These are phyloP conservation scores for Aspergillus pseudotamarii DNA, from an alignment of 2,329 filamentous ascomycete species.

Conservation along the genomic window DNA sequence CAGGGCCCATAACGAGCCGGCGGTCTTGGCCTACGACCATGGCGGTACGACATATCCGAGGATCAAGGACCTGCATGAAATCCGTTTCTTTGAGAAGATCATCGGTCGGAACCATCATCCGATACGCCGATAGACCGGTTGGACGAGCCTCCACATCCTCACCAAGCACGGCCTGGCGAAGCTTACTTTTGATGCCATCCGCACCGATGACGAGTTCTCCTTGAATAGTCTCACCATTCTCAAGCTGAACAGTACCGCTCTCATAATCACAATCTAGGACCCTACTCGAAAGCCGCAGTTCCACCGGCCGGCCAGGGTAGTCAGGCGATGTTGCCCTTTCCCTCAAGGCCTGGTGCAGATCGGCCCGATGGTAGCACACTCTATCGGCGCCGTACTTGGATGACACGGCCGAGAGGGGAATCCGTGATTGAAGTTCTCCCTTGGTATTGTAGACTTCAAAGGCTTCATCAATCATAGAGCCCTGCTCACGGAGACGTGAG, in stretches of 20 bases:
- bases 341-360: conserved; percentile 27
- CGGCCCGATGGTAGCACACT: conserved; percentile 27
- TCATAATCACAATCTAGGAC: conserved; percentile 11
- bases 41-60: conserved; percentile 43
- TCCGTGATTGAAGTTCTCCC: conserved; percentile 20
- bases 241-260: conserved; percentile 7
- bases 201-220: conserved; percentile 34
- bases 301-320: conserved; percentile 1
- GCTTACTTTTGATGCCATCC: conserved; percentile 29
- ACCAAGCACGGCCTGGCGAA: conserved; percentile 3
- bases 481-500: not conserved
- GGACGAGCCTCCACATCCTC: conserved; percentile 3
- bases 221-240: conserved; percentile 15
- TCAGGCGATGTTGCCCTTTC: conserved; percentile 5
- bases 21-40: conserved; percentile 51
- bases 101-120: conserved; percentile 10
- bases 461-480: conserved; percentile 26
- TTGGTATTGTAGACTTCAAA: conserved; percentile 30
- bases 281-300: not conserved
- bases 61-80: conserved; percentile 36
- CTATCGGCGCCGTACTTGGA: conserved; percentile 25
- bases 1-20: conserved; percentile 51
- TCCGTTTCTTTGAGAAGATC: conserved; percentile 16
- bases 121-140: conserved; percentile 13
- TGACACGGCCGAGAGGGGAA: conserved; percentile 20